These are phyloP conservation scores for Phytopythium sindhum DNA, from an alignment of 352 stramenopile genomes.

Conservation along the genomic window DNA sequence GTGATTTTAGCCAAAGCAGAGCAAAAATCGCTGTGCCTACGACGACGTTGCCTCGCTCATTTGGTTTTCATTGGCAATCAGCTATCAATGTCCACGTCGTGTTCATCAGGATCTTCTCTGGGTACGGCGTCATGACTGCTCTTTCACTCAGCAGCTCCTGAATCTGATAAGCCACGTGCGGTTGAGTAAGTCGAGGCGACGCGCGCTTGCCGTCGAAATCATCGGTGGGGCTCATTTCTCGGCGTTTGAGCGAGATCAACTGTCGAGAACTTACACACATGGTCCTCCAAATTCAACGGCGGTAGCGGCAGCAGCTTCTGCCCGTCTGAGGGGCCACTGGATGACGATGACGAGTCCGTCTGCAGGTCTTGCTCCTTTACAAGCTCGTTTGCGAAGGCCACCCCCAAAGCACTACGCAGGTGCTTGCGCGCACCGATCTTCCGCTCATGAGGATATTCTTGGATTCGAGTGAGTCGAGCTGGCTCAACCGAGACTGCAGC, in stretches of 20 bases:
- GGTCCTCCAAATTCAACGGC: background rate
- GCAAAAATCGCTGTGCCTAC: too few species aligned
- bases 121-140: background rate
- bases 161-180: slow-evolving; percentile 1
- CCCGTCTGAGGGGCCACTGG: background rate
- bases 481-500: slow-evolving; percentile 34
- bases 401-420: slow-evolving; percentile 2
- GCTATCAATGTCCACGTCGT: background rate
- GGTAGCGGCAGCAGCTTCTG: background rate
- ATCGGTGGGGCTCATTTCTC: background rate
- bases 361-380: background rate
- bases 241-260: background rate
- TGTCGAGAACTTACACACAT: slow-evolving; percentile 4
- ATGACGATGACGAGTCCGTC: background rate
- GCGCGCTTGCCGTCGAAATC: background rate
- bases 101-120: too few species aligned
- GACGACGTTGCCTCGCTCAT: too few species aligned
- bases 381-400: background rate
- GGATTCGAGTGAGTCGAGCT: slow-evolving; percentile 43
- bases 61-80: background rate
- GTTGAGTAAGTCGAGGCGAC: background rate
- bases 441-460: slow-evolving; percentile 42
- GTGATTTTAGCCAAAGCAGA: too few species aligned
- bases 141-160: background rate
- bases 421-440: slow-evolving; percentile 32